Conservation (phyloP, 306 rosid species). For the Prunus armeniaca region DNA sequence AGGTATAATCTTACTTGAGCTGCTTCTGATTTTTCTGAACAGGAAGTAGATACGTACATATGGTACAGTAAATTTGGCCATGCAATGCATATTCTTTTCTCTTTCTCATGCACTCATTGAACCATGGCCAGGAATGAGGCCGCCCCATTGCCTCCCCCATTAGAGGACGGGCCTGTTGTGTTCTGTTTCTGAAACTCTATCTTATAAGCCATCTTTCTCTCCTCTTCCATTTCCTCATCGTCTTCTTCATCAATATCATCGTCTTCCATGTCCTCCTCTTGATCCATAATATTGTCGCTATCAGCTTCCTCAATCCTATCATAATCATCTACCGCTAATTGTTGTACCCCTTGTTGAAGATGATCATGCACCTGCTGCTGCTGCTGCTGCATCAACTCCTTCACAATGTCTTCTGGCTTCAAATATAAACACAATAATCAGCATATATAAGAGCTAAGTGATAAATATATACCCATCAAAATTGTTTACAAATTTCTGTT, state of each 20-base stretch:
- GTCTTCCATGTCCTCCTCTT: conserved; percentile 27
- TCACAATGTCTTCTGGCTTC: conserved; percentile 64
- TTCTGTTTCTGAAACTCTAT: conserved; percentile 38
- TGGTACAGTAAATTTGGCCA: conserved; percentile 20
- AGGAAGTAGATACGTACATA: conserved; percentile 16
- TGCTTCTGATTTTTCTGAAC: conserved; percentile 4
- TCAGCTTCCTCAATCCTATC: conserved; percentile 29
- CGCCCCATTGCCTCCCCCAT: conserved; percentile 33
- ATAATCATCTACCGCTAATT: conserved; percentile 24
- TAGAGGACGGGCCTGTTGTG: conserved; percentile 21
- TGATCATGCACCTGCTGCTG: not conserved
- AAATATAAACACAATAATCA: conserved; percentile 31
- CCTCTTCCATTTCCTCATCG: conserved; percentile 18
- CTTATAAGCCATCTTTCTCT: conserved; percentile 26
- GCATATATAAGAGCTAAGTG: conserved; percentile 1
- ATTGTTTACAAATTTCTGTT: not conserved
- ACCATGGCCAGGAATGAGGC: conserved; percentile 44
- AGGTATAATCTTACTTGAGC: conserved; percentile 13
- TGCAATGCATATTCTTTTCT: not conserved
- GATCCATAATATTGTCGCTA: conserved; percentile 17
- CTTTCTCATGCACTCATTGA: conserved; percentile 20
- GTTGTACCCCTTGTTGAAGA: not conserved
- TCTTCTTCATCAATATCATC: conserved; percentile 26
- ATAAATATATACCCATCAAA: not conserved
- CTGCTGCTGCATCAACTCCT: conserved; percentile 43